Conservation (phyloP, 2,329 filamentous ascomycete genomes). For the Plectosphaerella cucumerina region DNA sequence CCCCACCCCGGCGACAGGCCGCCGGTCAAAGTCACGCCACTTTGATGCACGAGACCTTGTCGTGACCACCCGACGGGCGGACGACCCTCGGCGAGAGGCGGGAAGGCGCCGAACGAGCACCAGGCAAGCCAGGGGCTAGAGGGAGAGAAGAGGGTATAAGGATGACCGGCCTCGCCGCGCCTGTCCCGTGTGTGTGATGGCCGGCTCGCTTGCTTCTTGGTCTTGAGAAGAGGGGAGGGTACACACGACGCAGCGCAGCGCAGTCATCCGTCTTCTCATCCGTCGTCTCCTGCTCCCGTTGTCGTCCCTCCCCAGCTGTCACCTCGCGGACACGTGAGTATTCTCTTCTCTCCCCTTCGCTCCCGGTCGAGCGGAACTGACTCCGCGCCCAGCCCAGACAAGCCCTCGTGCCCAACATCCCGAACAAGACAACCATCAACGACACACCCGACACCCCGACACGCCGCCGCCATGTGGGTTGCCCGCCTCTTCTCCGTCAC, state of each 20-base stretch:
- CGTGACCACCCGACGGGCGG: not conserved
- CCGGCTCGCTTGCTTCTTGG: no score
- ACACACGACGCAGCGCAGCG: not conserved
- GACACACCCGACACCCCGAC: not conserved
- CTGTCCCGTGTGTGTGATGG: no score
- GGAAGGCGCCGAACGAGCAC: not conserved
- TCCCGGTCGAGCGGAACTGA: not conserved
- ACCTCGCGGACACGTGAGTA: not conserved
- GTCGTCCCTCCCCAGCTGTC: not conserved
- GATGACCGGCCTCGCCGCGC: not conserved
- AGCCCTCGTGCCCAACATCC: not conserved
- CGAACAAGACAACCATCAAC: not conserved
- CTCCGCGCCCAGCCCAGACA: not conserved
- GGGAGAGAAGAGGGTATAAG: not conserved
- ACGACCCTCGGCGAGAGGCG: not conserved
- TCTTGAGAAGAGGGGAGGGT: not conserved
- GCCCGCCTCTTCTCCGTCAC: conserved; percentile 51
- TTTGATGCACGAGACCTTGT: not conserved
- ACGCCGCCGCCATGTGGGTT: conserved; percentile 24
- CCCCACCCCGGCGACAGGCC: not conserved
- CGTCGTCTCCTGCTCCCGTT: not conserved
- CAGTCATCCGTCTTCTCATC: not conserved
- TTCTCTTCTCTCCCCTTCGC: not conserved
- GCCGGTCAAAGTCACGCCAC: not conserved
- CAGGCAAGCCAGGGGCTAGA: no score